Conservation (phyloP, 2,329 filamentous ascomycete species). For the Fusarium fracticaudum region DNA sequence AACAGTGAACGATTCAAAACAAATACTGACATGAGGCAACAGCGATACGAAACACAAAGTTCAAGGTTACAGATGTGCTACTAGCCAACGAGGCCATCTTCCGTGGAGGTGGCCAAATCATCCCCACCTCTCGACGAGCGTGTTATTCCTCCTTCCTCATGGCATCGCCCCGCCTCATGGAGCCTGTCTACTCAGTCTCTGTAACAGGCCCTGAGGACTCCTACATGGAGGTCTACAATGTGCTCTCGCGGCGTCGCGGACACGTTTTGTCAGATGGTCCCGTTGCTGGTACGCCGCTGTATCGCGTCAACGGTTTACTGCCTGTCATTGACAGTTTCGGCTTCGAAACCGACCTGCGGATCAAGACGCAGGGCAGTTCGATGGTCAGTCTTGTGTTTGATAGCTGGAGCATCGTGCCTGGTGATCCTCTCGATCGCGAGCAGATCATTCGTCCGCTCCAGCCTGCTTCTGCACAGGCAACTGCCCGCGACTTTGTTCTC, state of each 20-base stretch:
- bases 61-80: constrained; percentile 91
- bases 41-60: constrained; percentile 98
- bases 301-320: constrained; percentile 88
- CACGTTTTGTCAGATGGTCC: constrained; percentile 95
- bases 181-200: constrained; percentile 90
- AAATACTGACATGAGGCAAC: constrained; percentile 42
- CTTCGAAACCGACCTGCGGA: constrained; percentile 96
- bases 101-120: constrained; percentile 95
- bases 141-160: constrained; percentile 98
- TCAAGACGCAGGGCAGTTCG: constrained; percentile 93
- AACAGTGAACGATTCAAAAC: constrained; percentile 4
- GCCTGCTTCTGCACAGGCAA: constrained; percentile 86
- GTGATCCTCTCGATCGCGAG: constrained; percentile 91
- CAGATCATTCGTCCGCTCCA: constrained; percentile 85
- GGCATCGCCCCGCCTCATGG: constrained; percentile 96
- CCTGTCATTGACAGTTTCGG: constrained; percentile 98
- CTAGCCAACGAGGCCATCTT: constrained; percentile 92
- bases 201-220: constrained; percentile 94
- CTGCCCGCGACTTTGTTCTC: constrained; percentile 93
- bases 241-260: constrained; percentile 85
- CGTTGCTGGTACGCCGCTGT: constrained; percentile 92
- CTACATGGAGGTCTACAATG: constrained; percentile 89
- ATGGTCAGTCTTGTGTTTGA: constrained; percentile 94
- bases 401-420: constrained; percentile 93
- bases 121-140: constrained; percentile 90